Evolutionary conservation across 768 basidiomycete species (phyloP).

Genomic region (Xanthoconium purpureum): DNA sequence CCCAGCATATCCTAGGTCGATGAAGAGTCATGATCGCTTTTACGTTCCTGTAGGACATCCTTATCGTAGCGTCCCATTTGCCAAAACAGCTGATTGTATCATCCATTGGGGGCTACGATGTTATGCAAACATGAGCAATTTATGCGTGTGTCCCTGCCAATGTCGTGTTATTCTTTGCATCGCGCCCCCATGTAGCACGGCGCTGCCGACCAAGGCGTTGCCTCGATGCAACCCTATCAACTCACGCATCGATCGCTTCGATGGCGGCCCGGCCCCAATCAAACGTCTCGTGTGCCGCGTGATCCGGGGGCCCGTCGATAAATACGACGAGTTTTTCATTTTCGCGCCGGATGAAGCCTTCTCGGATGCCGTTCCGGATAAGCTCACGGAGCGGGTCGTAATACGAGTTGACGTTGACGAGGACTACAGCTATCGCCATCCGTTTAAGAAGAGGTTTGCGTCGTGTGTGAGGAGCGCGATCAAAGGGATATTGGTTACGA

Average conservation of each 20-base stretch:
- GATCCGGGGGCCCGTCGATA: constrained; percentile 66
- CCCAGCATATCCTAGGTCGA: no score
- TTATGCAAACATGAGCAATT: no score
- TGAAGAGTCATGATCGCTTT: no score
- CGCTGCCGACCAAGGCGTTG: no score
- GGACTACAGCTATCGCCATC: constrained; percentile 60
- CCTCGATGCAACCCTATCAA: no score
- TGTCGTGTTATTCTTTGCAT: no score
- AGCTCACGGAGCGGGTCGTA: constrained; percentile 80
- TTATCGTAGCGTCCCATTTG: no score
- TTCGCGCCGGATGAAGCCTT: constrained; percentile 68
- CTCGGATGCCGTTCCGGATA: constrained; percentile 60
- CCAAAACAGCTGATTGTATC: no score
- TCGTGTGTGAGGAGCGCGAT: background rate
- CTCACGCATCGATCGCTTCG: constrained; percentile 57
- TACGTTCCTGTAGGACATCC: no score
- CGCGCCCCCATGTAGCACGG: no score
- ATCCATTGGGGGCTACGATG: no score
- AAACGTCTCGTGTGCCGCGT: constrained; percentile 51
- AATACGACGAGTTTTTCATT: constrained; percentile 67
- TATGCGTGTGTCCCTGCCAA: no score
- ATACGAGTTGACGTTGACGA: constrained; percentile 83
- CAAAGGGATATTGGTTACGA: constrained; percentile 1
- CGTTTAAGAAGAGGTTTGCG: background rate
- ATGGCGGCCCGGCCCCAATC: constrained; percentile 79